These are phyloP conservation scores for Parasitella parasitica DNA, from an alignment of 371 early-diverging fungal genomes.

Conservation along the genomic window DNA sequence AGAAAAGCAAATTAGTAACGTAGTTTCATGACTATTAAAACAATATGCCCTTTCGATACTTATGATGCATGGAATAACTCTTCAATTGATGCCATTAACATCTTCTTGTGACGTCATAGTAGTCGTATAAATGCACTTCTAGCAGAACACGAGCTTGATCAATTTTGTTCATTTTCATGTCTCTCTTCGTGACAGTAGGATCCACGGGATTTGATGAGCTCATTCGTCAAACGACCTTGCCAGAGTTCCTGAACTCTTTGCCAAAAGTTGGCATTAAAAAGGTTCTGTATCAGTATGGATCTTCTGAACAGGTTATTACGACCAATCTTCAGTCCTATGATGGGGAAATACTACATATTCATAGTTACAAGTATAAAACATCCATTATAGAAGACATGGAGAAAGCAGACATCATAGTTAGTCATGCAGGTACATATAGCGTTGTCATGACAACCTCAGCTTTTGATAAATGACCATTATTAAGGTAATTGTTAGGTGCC, in stretches of 20 bases:
- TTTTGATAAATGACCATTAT: neutral
- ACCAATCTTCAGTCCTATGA: conserved; percentile 15
- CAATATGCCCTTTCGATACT: no score
- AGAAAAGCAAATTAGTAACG: no score
- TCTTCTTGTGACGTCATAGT: neutral
- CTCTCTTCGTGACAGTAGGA: conserved; percentile 85
- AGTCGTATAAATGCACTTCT: neutral
- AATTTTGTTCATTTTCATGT: conserved; percentile 6
- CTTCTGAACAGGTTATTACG: conserved; percentile 33
- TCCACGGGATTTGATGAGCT: conserved; percentile 86
- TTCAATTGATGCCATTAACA: neutral
- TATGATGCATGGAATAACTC: no score
- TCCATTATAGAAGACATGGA: conserved; percentile 55
- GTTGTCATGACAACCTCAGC: neutral
- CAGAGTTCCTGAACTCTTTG: conserved; percentile 50
- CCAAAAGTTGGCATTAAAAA: conserved; percentile 14
- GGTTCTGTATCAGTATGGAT: conserved; percentile 80
- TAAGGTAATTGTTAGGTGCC: conserved; percentile 46
- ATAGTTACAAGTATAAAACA: conserved; percentile 65
- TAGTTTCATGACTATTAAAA: no score
- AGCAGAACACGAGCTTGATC: neutral
- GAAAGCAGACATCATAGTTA: conserved; percentile 63
- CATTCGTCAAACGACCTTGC: conserved; percentile 45
- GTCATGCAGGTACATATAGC: conserved; percentile 68
- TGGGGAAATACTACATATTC: conserved; percentile 24